Evolutionary conservation across 2,329 filamentous ascomycete species (phyloP).

Genomic region (Fusarium chlamydosporum): DNA sequence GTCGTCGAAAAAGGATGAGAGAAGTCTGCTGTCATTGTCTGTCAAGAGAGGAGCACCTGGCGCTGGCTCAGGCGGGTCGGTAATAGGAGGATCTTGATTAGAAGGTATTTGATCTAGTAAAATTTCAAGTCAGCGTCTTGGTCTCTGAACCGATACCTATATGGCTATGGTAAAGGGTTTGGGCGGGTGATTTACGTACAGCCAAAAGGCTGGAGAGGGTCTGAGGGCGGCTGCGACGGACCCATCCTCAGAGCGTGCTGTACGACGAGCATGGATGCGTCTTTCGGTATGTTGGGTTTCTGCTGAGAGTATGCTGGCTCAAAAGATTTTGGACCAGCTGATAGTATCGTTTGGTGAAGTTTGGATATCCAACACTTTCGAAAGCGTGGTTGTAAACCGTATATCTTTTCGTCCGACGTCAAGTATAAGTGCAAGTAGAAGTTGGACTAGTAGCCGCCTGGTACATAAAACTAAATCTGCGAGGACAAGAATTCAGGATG

Average conservation of each 20-base stretch:
- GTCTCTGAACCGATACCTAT: not conserved
- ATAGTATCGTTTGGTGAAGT: constrained; percentile 6
- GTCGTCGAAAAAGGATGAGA: constrained; percentile 71
- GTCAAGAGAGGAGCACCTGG: constrained; percentile 76
- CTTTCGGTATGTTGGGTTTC: constrained; percentile 41
- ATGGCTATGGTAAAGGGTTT: not conserved
- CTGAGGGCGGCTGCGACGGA: constrained; percentile 68
- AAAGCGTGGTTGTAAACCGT: not conserved
- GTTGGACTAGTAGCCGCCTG: constrained; percentile 11
- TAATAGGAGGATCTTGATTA: constrained; percentile 62
- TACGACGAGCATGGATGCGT: constrained; percentile 70
- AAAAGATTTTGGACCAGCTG: constrained; percentile 9
- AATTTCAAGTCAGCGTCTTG: constrained; percentile 48
- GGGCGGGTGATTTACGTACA: constrained; percentile 65
- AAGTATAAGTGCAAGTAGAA: constrained; percentile 17
- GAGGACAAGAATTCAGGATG: not conserved
- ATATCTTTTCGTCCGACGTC: constrained; percentile 15
- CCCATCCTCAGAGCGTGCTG: constrained; percentile 69
- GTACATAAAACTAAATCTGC: constrained; percentile 6
- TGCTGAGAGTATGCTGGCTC: constrained; percentile 20
- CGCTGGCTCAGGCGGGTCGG: constrained; percentile 72
- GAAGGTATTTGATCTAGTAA: constrained; percentile 62
- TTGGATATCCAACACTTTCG: not conserved
- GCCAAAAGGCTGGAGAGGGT: constrained; percentile 73
- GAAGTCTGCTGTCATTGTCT: constrained; percentile 70